Conservation (phyloP, 257 asterid species). For the Verbascum thapsus region DNA sequence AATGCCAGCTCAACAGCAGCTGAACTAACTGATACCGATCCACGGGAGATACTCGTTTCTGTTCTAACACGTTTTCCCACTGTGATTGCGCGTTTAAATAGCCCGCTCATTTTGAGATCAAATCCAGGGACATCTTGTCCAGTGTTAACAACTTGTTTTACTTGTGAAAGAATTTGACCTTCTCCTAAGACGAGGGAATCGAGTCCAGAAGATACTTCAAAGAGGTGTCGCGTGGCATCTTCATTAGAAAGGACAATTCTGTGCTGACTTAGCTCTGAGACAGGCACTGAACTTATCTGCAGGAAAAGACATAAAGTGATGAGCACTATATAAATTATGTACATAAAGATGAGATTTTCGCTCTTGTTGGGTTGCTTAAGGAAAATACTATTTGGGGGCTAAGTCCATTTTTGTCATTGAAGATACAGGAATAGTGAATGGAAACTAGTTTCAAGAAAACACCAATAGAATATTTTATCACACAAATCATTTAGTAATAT, state of each 20-base stretch:
- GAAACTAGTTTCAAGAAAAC: neutral
- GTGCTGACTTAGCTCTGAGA: slow-evolving; percentile 65
- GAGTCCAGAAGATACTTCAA: slow-evolving; percentile 89
- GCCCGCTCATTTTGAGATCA: slow-evolving; percentile 73
- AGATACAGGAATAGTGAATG: neutral
- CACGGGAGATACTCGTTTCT: slow-evolving; percentile 78
- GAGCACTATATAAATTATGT: neutral
- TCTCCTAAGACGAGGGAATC: slow-evolving; percentile 94
- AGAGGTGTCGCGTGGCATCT: slow-evolving; percentile 78
- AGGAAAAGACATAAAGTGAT: slow-evolving; percentile 25
- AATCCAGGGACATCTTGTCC: slow-evolving; percentile 86
- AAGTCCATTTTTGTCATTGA: neutral
- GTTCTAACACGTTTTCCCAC: slow-evolving; percentile 93
- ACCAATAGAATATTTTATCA: neutral
- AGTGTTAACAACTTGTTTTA: slow-evolving; percentile 77
- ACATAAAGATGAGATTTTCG: slow-evolving; percentile 12
- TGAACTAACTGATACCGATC: slow-evolving; percentile 92
- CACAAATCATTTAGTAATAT: neutral
- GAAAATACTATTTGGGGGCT: slow-evolving; percentile 12
- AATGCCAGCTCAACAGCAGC: slow-evolving; percentile 96
- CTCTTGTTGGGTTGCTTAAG: neutral
- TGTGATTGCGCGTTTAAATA: slow-evolving; percentile 79
- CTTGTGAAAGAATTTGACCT: slow-evolving; percentile 96
- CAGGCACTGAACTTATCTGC: slow-evolving; percentile 83
- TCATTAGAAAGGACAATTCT: slow-evolving; percentile 62